A percentile compares a stretch with the other conserved stretches of the same genome.
Conservation (phyloP, 192 early-diverging fungal species). For the Linnemannia elongata region DNA sequence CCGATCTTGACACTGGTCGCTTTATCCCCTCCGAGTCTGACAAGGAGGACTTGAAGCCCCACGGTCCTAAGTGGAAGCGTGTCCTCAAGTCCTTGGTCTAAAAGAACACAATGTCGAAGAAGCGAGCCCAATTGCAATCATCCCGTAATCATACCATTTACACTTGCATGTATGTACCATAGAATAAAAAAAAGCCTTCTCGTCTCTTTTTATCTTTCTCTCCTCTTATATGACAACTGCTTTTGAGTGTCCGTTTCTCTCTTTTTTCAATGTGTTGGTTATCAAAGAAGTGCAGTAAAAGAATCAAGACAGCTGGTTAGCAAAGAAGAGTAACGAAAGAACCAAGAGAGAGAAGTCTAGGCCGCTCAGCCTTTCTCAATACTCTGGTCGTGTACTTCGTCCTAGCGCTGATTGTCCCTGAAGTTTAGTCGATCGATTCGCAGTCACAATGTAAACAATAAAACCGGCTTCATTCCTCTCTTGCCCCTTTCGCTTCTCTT, state of each 20-base stretch:
- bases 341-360: too few relatives aligned
- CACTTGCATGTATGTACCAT: conserved; percentile 2
- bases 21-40: conserved; percentile 53
- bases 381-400: neutral
- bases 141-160: neutral
- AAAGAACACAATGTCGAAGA: neutral
- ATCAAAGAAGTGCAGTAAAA: too few relatives aligned
- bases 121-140: neutral
- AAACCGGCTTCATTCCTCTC: neutral
- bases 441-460: conserved; percentile 3
- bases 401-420: neutral
- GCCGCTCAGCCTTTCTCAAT: too few relatives aligned
- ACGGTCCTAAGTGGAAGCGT: conserved; percentile 39
- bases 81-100: conserved; percentile 24
- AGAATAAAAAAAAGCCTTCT: neutral
- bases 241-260: neutral
- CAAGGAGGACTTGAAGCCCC: conserved; percentile 32
- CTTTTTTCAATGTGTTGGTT: neutral
- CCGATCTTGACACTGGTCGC: conserved; percentile 72
- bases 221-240: neutral
- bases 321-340: too few relatives aligned
- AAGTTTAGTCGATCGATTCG: neutral
- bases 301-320: too few relatives aligned
- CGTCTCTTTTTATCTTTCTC: neutral
- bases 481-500: neutral